Percentiles rank a stretch among this genome's conserved stretches.
phyloP scores from a whole-genome alignment of 1,139 yeast species.

The Suhomyces guaymorum region DNA sequence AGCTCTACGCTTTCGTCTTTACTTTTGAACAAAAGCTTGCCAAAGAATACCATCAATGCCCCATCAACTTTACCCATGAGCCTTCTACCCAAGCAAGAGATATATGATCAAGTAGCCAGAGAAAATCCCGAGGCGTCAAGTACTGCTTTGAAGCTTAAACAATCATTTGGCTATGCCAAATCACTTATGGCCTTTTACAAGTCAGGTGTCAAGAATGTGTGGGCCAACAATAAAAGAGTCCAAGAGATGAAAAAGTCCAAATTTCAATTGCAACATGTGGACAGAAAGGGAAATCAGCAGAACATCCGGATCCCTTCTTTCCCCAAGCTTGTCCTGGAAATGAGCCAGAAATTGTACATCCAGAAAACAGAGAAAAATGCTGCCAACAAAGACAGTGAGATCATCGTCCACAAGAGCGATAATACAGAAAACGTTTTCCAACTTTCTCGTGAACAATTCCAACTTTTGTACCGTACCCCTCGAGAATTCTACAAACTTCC shows the following conservation, averaged over 20 bases:
- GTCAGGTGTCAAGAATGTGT: constrained; percentile 52
- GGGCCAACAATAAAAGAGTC: constrained; percentile 37
- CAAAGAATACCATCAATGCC: constrained; percentile 29
- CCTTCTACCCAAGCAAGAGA: constrained; percentile 31
- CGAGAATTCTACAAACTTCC: constrained; percentile 63
- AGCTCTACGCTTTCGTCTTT: constrained; percentile 1
- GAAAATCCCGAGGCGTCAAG: constrained; percentile 24
- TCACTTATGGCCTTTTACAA: constrained; percentile 49
- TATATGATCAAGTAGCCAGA: constrained; percentile 29
- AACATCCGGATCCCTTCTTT: constrained; percentile 31
- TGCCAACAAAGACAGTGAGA: constrained; percentile 21
- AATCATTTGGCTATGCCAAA: constrained; percentile 42
- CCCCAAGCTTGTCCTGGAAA: constrained; percentile 29
- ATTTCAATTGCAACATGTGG: constrained; percentile 28
- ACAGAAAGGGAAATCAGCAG: constrained; percentile 27
- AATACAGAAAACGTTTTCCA: constrained; percentile 23
- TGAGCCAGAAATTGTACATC: constrained; percentile 41
- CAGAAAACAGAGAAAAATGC: constrained; percentile 28
- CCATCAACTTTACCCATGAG: constrained; percentile 41
- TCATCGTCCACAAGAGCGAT: constrained; percentile 19
- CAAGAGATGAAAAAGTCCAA: constrained; percentile 23
- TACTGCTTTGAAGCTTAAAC: constrained; percentile 31
- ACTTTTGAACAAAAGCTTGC: neutral
- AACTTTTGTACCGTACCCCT: constrained; percentile 57
- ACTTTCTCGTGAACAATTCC: constrained; percentile 57